These are phyloP conservation scores for Isatis tinctoria DNA, from an alignment of 345 rosid species.

Conservation along the genomic window DNA sequence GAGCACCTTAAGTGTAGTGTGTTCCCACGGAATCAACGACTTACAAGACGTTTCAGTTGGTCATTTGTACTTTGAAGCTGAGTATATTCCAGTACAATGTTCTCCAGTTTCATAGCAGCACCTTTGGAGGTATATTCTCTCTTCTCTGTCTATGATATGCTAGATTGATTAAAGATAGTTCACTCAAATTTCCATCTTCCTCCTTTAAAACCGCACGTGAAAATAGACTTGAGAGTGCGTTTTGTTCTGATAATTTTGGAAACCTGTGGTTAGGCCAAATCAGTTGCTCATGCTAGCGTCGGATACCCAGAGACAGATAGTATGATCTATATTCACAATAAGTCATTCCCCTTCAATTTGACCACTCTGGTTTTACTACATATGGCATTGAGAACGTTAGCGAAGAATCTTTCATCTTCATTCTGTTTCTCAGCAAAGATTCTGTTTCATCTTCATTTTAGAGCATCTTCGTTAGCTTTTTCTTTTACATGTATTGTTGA, in stretches of 20 bases:
- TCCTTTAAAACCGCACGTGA: neutral
- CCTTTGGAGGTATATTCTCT: slow-evolving; percentile 46
- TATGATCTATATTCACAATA: neutral
- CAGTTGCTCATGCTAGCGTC: neutral
- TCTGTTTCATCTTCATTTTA: no score
- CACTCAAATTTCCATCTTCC: neutral
- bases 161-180: neutral
- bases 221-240: neutral
- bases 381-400: neutral
- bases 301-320: neutral
- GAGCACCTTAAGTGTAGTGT: slow-evolving; percentile 49
- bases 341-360: neutral
- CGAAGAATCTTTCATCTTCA: no score
- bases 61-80: no score
- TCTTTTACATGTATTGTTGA: no score
- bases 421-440: no score
- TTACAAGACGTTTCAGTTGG: slow-evolving; percentile 64
- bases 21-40: slow-evolving; percentile 62
- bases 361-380: neutral
- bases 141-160: neutral
- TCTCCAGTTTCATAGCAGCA: no score
- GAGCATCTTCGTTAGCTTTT: no score
- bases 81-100: no score
- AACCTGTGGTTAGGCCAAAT: neutral
- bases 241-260: neutral